A percentile compares a stretch with the other conserved stretches of the same genome.
Conservation (phyloP, 345 rosid genomes). For the Brassica cretica region DNA sequence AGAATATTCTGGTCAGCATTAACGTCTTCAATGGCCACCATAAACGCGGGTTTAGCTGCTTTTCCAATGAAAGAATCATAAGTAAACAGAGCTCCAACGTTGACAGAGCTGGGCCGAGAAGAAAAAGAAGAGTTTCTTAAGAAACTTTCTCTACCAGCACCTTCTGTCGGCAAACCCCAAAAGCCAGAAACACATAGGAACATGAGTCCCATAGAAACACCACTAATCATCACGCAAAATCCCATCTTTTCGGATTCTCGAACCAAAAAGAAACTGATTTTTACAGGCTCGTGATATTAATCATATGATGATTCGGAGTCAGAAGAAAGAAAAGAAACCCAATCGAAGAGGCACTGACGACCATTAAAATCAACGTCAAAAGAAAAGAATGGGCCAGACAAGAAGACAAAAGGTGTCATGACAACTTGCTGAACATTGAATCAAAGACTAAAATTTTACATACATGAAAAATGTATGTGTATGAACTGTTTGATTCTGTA, state of each 20-base stretch:
- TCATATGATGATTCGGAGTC: neutral
- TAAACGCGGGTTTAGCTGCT: constrained; percentile 64
- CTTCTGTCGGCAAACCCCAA: constrained; percentile 43
- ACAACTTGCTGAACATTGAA: constrained; percentile 6
- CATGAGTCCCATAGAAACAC: constrained; percentile 15
- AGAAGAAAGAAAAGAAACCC: neutral
- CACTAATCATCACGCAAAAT: constrained; percentile 31
- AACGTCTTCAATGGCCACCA: constrained; percentile 68
- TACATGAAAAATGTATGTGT: neutral
- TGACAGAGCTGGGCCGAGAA: constrained; percentile 49
- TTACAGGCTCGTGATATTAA: constrained; percentile 15
- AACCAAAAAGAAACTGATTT: constrained; percentile 20
- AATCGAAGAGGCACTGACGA: neutral
- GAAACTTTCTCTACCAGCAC: constrained; percentile 46
- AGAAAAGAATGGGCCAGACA: neutral
- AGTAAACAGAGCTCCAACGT: constrained; percentile 73
- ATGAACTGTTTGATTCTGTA: constrained; percentile 18
- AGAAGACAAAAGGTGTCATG: constrained; percentile 12
- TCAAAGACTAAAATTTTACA: constrained; percentile 18
- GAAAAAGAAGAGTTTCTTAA: constrained; percentile 37
- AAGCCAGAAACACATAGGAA: constrained; percentile 41
- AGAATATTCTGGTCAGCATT: constrained; percentile 66
- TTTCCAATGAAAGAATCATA: constrained; percentile 69
- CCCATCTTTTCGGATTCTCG: constrained; percentile 39
- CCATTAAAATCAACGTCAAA: constrained; percentile 27